A percentile compares a stretch with the other conserved stretches of the same genome.
Evolutionary conservation across 768 basidiomycete genomes (phyloP).

Genomic region (Tricholoma hemisulphureum): DNA sequence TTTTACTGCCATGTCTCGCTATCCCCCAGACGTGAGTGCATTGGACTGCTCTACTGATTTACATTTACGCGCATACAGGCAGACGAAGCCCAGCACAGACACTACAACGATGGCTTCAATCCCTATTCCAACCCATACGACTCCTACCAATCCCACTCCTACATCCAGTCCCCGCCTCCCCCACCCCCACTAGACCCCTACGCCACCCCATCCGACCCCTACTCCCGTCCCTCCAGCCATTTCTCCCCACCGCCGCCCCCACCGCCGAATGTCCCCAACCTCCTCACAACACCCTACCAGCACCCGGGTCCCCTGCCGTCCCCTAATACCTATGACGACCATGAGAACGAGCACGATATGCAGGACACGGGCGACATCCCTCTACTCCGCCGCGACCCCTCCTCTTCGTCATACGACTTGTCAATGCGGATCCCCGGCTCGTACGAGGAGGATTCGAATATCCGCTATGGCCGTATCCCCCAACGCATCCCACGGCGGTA

Average conservation of each 20-base stretch:
- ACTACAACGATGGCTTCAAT: slow-evolving; percentile 68
- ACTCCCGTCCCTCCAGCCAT: slow-evolving; percentile 8
- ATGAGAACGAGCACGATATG: slow-evolving; percentile 23
- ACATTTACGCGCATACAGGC: too few species aligned
- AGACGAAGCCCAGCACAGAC: slow-evolving; percentile 60
- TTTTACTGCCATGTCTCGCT: neutral
- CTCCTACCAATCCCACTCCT: slow-evolving; percentile 19
- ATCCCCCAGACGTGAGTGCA: too few species aligned
- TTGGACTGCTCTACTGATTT: too few species aligned
- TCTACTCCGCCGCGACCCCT: slow-evolving; percentile 50
- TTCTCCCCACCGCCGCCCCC: slow-evolving; percentile 17
- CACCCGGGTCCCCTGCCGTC: slow-evolving; percentile 23
- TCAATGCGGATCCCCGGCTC: slow-evolving; percentile 40
- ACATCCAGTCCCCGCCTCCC: slow-evolving; percentile 22
- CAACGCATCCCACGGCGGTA: slow-evolving; percentile 85
- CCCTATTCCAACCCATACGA: slow-evolving; percentile 42
- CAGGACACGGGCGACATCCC: slow-evolving; percentile 67
- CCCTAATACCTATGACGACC: slow-evolving; percentile 29
- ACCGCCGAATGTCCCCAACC: slow-evolving; percentile 9
- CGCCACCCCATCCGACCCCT: slow-evolving; percentile 4
- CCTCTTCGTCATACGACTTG: slow-evolving; percentile 21
- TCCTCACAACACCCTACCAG: slow-evolving; percentile 15
- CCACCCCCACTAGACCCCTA: slow-evolving; percentile 22
- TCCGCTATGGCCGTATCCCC: slow-evolving; percentile 88
- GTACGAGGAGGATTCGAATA: slow-evolving; percentile 50